Evolutionary conservation across 2,329 filamentous ascomycete genomes (phyloP), one percentile per base, ranked within the genome.

Genomic region (Ophiostoma sp.): DNA sequence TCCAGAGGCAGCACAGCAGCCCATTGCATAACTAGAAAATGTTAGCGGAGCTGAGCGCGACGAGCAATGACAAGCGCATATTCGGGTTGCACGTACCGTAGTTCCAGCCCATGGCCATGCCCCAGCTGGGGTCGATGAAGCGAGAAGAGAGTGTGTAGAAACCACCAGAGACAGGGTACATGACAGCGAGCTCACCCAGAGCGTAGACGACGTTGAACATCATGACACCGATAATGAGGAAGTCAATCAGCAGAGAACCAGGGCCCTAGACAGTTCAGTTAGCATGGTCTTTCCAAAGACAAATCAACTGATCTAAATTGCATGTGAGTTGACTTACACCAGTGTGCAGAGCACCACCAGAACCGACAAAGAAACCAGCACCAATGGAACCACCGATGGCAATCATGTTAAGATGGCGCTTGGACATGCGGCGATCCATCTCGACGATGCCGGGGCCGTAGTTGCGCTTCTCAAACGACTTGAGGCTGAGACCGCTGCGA

Each of bases 191-290:
- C 77, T 88, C 86, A 69, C 85, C 86, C 27, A 88, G 82, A 68
- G 87, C 87, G 74, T 88, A 87, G 72, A 89, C 83, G 66, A 86
- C 86, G 74, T 86, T 85, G 75, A 87, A 85, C 78, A 88, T 84
- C 85, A 87, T 87, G 74, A 85, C 72, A 76, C 86, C 85, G 71
- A 87, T 84, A 70, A 87, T 85, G 20, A 83, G 71, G 74, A 87
- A 87, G 69, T 83, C 81, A 67, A 84, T 77, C 17, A 84, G 74
- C 10, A 83, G 74, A 66, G 79, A 80, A 1, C 76, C 82, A 35
- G 82, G 82, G 20, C 80, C 80, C 79, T 80, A 44, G 73, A 65
- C 8, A 44, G 39, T 72, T 60, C 8, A 44, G 39, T 72, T 60
- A 35, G 57, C n/a, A 20, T 13, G n/a, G 7, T 10, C 15, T 2